Conservation (phyloP, 2,329 filamentous ascomycete species). For the Penicillium hesseltinei region DNA sequence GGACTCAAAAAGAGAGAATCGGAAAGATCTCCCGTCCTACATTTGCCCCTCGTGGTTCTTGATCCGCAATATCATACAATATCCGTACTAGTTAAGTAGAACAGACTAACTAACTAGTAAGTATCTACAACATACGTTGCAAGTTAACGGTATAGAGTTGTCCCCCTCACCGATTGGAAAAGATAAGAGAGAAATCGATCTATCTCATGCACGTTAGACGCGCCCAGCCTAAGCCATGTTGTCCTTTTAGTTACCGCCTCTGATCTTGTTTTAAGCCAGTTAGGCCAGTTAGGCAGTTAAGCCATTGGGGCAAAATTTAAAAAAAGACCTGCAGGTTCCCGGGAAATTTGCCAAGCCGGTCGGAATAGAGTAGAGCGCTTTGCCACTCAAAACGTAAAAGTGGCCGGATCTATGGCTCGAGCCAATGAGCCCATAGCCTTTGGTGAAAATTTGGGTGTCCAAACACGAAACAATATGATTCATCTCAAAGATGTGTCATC, state of each 20-base stretch:
- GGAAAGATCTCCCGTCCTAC: slow-evolving; percentile 7
- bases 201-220: slow-evolving; percentile 22
- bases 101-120: too few relatives aligned
- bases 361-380: slow-evolving; percentile 20
- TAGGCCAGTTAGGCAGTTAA: neutral
- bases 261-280: neutral
- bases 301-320: neutral
- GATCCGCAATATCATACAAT: neutral
- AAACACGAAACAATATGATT: slow-evolving; percentile 21
- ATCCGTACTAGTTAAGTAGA: neutral
- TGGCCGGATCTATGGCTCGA: slow-evolving; percentile 8
- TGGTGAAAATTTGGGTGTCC: neutral
- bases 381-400: slow-evolving; percentile 17
- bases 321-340: slow-evolving; percentile 10
- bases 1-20: slow-evolving; percentile 5
- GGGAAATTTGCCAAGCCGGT: slow-evolving; percentile 2
- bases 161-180: neutral
- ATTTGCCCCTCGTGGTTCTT: neutral
- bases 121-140: neutral
- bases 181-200: slow-evolving; percentile 11
- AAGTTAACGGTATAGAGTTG: neutral
- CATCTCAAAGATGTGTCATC: slow-evolving; percentile 18
- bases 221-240: slow-evolving; percentile 7
- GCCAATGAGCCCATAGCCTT: slow-evolving; percentile 9
- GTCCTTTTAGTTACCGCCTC: slow-evolving; percentile 19